Evolutionary conservation across 306 rosid genomes (phyloP).

Genomic region (Rosa lucieae): DNA sequence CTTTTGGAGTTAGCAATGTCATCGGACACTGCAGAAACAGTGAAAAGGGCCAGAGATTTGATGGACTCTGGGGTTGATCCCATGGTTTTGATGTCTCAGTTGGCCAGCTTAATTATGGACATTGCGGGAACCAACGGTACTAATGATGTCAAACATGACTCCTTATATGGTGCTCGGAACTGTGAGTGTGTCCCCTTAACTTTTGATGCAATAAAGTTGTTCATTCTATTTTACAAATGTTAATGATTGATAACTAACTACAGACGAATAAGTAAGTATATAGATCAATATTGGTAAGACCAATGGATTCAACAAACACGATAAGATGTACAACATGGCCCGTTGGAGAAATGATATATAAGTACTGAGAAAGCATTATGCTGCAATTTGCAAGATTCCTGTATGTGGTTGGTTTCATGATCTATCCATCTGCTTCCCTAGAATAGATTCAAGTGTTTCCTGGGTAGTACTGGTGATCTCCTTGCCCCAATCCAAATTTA

Average conservation of each 20-base stretch:
- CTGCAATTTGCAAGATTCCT: neutral
- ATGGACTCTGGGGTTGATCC: constrained; percentile 99
- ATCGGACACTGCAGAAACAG: too few species aligned
- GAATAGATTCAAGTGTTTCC: neutral
- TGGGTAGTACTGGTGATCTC: neutral
- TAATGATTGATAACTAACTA: constrained; percentile 4
- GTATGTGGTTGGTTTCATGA: constrained; percentile 7
- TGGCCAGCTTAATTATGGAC: too few species aligned
- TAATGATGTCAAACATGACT: too few species aligned
- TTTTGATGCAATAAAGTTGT: constrained; percentile 14
- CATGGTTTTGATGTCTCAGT: constrained; percentile 88
- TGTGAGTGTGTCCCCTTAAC: too few species aligned
- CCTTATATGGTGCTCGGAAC: too few species aligned
- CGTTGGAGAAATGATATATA: neutral
- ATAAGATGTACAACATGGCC: neutral
- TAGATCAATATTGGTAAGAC: neutral
- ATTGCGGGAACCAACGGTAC: too few species aligned
- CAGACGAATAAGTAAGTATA: neutral
- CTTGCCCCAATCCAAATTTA: neutral
- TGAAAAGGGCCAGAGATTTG: too few species aligned
- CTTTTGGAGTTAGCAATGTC: too few species aligned
- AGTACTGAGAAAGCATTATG: neutral
- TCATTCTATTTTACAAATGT: constrained; percentile 24
- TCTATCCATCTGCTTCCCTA: constrained; percentile 7
- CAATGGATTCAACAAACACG: neutral